Evolutionary conservation across 495 filamentous ascomycete species (phyloP).

Genomic region (Terfezia boudieri): DNA sequence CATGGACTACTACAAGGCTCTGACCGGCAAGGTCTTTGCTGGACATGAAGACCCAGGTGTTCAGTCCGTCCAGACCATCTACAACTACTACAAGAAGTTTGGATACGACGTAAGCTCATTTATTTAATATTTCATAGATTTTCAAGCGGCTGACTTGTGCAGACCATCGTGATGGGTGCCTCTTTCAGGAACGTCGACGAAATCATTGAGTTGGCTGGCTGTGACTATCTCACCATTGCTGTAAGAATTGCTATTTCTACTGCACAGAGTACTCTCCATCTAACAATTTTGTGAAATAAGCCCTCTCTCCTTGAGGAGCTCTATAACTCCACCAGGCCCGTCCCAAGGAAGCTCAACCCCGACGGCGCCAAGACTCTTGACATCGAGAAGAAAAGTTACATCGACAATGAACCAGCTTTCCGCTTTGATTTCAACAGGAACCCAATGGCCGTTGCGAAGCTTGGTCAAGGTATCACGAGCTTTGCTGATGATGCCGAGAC

Average conservation of each 20-base stretch:
- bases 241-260: constrained; percentile 27
- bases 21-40: constrained; percentile 78
- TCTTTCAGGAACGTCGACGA: constrained; percentile 90
- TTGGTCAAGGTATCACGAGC: constrained; percentile 95
- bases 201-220: constrained; percentile 93
- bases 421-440: constrained; percentile 99
- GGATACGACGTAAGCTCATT: constrained; percentile 43
- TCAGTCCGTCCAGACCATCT: constrained; percentile 77
- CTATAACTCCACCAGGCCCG: constrained; percentile 49
- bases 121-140: background rate
- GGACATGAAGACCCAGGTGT: constrained; percentile 88
- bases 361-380: constrained; percentile 39
- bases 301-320: constrained; percentile 88
- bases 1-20: constrained; percentile 97
- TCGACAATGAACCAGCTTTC: constrained; percentile 74
- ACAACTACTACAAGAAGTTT: constrained; percentile 99
- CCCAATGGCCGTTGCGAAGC: constrained; percentile 96
- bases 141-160: background rate
- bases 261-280: background rate
- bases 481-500: constrained; percentile 91
- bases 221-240: constrained; percentile 96
- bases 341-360: constrained; percentile 85
- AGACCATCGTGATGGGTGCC: constrained; percentile 81
- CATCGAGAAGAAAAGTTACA: constrained; percentile 74
- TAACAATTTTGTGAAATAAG: constrained; percentile 21